phyloP scores from a whole-genome alignment of 1,139 yeast species.

The Candida freyschussii region DNA sequence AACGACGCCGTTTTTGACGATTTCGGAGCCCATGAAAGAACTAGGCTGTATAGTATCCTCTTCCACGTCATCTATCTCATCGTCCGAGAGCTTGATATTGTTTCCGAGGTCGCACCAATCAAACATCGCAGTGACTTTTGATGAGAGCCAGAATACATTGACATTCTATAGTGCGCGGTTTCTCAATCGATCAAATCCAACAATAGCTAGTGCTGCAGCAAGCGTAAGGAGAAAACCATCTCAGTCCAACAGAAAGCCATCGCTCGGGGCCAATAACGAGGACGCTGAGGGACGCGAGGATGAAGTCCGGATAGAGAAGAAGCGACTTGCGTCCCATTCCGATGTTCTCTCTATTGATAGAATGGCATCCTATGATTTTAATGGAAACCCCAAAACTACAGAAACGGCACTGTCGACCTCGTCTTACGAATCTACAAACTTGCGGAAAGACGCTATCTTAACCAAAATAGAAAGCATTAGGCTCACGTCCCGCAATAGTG shows the following conservation, averaged over 20 bases:
- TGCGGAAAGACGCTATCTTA: constrained; percentile 58
- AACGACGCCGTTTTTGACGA: constrained; percentile 48
- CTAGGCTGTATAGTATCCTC: constrained; percentile 64
- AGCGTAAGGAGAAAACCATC: constrained; percentile 18
- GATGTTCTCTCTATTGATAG: constrained; percentile 58
- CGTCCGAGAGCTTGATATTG: constrained; percentile 49
- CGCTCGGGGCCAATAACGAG: constrained; percentile 4
- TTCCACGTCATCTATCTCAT: constrained; percentile 60
- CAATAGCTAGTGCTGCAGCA: constrained; percentile 2
- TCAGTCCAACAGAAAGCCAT: constrained; percentile 11
- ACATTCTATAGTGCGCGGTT: constrained; percentile 47
- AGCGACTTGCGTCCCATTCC: constrained; percentile 50
- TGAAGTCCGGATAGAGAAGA: constrained; percentile 36
- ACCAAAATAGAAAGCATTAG: constrained; percentile 50
- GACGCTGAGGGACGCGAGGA: constrained; percentile 7
- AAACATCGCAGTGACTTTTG: constrained; percentile 51
- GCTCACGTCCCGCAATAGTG: constrained; percentile 31
- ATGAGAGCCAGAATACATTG: constrained; percentile 39
- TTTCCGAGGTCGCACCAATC: constrained; percentile 40
- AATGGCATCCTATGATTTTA: constrained; percentile 43
- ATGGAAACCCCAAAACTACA: constrained; percentile 12
- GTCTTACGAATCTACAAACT: constrained; percentile 8
- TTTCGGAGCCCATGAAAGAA: constrained; percentile 67
- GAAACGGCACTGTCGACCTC: constrained; percentile 13
- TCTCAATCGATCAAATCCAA: constrained; percentile 6